These are phyloP conservation scores for Claviceps lovelessii DNA, from an alignment of 2,329 filamentous ascomycete genomes.

Conservation along the genomic window DNA sequence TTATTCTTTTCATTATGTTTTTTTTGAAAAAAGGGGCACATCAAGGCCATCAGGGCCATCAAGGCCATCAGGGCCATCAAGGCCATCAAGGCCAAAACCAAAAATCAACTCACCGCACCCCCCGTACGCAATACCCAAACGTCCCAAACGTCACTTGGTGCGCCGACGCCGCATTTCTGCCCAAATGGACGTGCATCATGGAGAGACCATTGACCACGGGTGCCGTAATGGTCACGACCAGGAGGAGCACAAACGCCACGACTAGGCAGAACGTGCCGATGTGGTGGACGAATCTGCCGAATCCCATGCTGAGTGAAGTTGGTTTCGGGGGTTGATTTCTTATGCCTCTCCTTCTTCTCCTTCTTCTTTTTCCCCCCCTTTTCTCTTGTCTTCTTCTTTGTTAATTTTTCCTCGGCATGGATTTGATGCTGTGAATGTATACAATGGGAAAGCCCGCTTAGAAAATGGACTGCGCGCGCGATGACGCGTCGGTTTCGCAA, in stretches of 20 bases:
- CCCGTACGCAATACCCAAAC: slow-evolving; percentile 41
- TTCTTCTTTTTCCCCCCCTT: not conserved
- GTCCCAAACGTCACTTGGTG: slow-evolving; percentile 39
- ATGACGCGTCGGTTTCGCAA: not conserved
- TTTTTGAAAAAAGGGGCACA: too few species aligned
- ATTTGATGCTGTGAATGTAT: too few species aligned
- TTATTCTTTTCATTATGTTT: not conserved
- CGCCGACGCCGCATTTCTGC: slow-evolving; percentile 16
- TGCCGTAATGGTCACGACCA: slow-evolving; percentile 43
- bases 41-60: too few species aligned
- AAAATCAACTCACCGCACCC: slow-evolving; percentile 13
- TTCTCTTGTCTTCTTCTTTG: not conserved
- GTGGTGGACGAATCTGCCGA: slow-evolving; percentile 38
- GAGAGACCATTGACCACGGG: slow-evolving; percentile 42
- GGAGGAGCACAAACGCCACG: slow-evolving; percentile 37
- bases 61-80: too few species aligned
- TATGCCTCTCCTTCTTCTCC: not conserved
- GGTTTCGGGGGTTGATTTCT: not conserved
- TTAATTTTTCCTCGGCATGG: too few species aligned
- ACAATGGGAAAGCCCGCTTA: too few species aligned
- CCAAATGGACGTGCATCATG: slow-evolving; percentile 37
- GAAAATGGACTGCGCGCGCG: too few species aligned
- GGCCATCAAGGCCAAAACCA: too few species aligned
- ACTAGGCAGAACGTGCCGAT: slow-evolving; percentile 45
- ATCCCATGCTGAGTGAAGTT: slow-evolving; percentile 23